Evolutionary conservation across 1,284 basidiomycete species (phyloP).

Genomic region (Boletus semigastroideus): DNA sequence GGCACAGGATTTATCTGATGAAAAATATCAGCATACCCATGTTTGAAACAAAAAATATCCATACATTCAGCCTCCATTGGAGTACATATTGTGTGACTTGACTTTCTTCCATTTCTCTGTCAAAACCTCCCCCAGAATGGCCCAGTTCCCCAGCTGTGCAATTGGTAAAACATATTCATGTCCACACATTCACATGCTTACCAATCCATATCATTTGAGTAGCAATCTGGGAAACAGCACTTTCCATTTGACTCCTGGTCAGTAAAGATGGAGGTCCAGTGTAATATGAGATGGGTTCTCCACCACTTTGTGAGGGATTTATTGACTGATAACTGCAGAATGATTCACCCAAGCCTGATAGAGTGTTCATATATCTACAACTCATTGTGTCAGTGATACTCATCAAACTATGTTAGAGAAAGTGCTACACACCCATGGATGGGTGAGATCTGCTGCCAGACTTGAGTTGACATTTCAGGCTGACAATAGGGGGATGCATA

Average conservation of each 20-base stretch:
- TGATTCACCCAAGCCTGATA: background rate
- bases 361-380: background rate
- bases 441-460: background rate
- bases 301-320: background rate
- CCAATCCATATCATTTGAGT: background rate
- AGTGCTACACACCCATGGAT: background rate
- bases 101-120: background rate
- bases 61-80: background rate
- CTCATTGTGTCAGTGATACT: background rate
- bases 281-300: background rate
- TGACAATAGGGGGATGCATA: background rate
- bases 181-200: background rate
- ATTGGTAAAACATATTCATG: background rate
- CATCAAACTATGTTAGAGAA: background rate
- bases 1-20: background rate
- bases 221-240: background rate
- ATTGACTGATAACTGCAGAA: background rate
- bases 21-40: background rate
- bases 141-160: background rate
- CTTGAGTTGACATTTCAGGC: background rate
- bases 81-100: background rate
- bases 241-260: background rate
- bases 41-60: background rate
- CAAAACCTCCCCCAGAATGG: background rate
- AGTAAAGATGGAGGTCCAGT: background rate